Base-by-base conservation (phyloP, 768 basidiomycete genomes). In the Phanerochaete carnosa region DNA sequence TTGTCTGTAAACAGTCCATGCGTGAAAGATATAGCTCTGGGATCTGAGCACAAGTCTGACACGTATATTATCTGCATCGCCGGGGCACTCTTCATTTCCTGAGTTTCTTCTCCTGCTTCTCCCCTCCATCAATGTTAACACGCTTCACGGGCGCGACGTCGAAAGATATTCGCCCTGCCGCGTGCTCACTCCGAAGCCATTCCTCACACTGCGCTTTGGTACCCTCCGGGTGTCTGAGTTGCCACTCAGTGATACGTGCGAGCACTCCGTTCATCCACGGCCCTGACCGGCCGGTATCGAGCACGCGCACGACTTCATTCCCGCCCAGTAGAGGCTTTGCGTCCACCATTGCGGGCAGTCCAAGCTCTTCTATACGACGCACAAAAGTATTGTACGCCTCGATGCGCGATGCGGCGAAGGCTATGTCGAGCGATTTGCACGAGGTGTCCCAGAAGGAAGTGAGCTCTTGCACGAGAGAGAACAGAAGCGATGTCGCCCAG, bases 261-360 rank as follows among this genome's bases (percentile, higher is more conserved):
- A 93, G 76, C 6, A 87, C 80, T 29, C 80, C 74, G 32, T 83
- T 82, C 5, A 87, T 85, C 85, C 93, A 88, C 1, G 85, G 81
- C 1, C 94, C 94, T 1, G 87, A 81, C 62, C 79, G 84, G 2
- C 73, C 69, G 19, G 78, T 77, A 1, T 74, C 80, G 5, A 95
- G 76, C 9, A 83, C 70, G 23, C 72, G 62, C 1, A 82, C 74
- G 33, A 94, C 78, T 58, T 89, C 85, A 29, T 78, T 83, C 1
- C 95, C 95, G 65, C 94, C 86, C 3, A 98, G 78, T 12, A 95
- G 68, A 2, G 92, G 85, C 62, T 82, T 88, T 16, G 83, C 82
- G 47, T 95, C 89, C 25, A 89, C 84, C 1, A 77, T 79, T 2
- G 73, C 67, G 43, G 82, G 79, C 23, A 98, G 75, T 2, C 76